Evolutionary conservation across 176 grass and related monocot species (phyloP).

Genomic region (Zoysia japonica): DNA sequence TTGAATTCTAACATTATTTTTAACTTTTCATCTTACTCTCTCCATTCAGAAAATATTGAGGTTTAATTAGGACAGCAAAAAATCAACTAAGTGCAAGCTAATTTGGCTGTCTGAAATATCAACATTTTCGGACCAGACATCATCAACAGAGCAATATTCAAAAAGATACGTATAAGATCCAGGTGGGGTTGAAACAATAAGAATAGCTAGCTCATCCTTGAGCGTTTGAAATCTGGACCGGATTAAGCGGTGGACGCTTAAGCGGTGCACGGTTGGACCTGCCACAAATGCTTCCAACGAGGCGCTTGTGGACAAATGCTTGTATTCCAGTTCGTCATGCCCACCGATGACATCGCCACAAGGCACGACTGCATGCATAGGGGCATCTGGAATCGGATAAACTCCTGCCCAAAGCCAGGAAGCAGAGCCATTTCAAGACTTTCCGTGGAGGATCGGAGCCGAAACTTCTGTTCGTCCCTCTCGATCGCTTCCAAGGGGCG

Average conservation of each 20-base stretch:
- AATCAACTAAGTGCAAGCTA: too few species aligned
- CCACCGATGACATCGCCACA: neutral
- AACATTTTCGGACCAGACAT: too few species aligned
- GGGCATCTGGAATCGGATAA: neutral
- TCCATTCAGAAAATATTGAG: too few species aligned
- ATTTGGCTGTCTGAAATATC: too few species aligned
- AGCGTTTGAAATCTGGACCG: neutral
- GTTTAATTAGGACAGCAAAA: too few species aligned
- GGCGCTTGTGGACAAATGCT: neutral
- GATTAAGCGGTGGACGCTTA: neutral
- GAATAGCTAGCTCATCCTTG: neutral
- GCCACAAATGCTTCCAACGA: neutral
- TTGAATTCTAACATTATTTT: too few species aligned
- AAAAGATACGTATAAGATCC: neutral
- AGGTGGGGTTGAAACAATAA: neutral
- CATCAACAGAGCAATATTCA: too few species aligned
- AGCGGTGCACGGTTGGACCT: conserved; percentile 1
- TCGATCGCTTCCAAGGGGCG: neutral
- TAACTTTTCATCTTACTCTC: too few species aligned
- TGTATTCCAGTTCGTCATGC: neutral
- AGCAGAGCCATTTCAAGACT: conserved; percentile 9
- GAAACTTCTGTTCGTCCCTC: neutral
- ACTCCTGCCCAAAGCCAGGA: neutral
- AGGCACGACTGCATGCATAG: too few species aligned
- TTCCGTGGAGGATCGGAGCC: neutral